Conservation (phyloP, 768 basidiomycete genomes). For the Hirschioporus abietinus region DNA sequence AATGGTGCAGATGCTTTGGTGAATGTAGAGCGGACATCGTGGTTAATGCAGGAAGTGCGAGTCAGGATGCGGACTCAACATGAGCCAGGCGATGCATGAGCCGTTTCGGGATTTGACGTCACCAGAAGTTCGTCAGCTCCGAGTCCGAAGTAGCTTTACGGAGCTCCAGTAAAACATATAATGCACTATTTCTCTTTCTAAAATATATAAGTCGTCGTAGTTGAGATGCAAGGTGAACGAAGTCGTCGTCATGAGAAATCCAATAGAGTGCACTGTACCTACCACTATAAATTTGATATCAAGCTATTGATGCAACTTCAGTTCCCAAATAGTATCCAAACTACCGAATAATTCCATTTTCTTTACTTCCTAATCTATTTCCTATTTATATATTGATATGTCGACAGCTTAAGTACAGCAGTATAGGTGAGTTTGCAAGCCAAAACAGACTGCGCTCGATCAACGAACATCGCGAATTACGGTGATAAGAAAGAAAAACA, state of each 20-base stretch:
- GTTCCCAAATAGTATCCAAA: neutral
- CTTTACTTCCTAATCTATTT: slow-evolving; percentile 1
- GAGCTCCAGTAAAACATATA: no score
- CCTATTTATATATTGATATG: neutral
- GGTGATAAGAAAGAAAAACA: slow-evolving; percentile 13
- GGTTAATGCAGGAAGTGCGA: neutral
- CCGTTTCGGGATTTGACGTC: neutral
- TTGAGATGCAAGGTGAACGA: no score
- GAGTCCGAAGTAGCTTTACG: no score
- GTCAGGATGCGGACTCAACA: neutral
- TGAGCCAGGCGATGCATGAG: neutral
- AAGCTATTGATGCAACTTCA: neutral
- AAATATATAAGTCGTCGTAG: no score
- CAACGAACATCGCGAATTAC: slow-evolving; percentile 14
- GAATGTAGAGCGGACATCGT: neutral
- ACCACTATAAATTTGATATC: neutral
- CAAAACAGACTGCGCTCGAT: slow-evolving; percentile 11
- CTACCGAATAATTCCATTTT: neutral
- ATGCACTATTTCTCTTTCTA: no score
- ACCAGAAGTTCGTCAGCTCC: neutral
- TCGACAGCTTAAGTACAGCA: slow-evolving; percentile 1
- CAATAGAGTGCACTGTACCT: no score
- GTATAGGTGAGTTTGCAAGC: neutral
- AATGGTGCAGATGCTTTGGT: neutral
- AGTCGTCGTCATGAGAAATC: no score